These are phyloP conservation scores for Metschnikowia sp. DNA, from an alignment of 805 yeast genomes.

Conservation along the genomic window DNA sequence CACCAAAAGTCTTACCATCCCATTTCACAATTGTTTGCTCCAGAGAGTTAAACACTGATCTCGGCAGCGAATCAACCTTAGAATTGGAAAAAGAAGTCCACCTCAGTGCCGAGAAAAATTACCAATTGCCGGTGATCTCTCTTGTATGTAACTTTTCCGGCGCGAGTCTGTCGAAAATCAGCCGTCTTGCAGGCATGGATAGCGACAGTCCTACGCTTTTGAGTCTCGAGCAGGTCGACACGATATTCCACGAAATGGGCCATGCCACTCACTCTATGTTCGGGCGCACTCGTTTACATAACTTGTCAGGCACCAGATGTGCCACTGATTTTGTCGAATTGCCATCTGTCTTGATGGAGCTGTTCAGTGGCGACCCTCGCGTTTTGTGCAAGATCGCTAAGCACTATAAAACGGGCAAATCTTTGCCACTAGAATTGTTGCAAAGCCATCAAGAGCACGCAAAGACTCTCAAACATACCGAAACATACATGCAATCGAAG, in stretches of 20 bases:
- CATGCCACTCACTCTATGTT: constrained; percentile 98
- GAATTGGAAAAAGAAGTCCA: constrained; percentile 27
- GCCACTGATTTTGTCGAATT: constrained; percentile 95
- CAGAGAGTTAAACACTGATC: constrained; percentile 57
- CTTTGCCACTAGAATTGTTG: constrained; percentile 50
- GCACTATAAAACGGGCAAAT: constrained; percentile 65
- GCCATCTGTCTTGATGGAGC: constrained; percentile 96
- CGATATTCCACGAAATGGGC: constrained; percentile 97
- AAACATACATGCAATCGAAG: constrained; percentile 80
- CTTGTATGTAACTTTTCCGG: constrained; percentile 73
- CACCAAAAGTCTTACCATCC: constrained; percentile 79
- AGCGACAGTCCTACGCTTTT: constrained; percentile 49
- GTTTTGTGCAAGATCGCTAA: constrained; percentile 71
- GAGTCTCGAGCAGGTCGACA: constrained; percentile 78
- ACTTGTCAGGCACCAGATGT: constrained; percentile 92
- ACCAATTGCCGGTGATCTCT: constrained; percentile 87
- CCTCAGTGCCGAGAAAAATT: constrained; percentile 44
- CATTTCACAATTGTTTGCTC: constrained; percentile 96
- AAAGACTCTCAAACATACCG: constrained; percentile 59
- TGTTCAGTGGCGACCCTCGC: constrained; percentile 77
- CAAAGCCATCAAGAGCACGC: constrained; percentile 49
- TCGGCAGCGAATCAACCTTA: constrained; percentile 27
- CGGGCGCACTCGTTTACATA: constrained; percentile 86
- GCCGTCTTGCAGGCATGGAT: constrained; percentile 26
- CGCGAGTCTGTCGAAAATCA: constrained; percentile 15